A percentile compares a stretch with the other conserved stretches of the same genome.
These are phyloP conservation scores for Glaciozyma martinii DNA, from an alignment of 768 basidiomycete species.

Conservation along the genomic window DNA sequence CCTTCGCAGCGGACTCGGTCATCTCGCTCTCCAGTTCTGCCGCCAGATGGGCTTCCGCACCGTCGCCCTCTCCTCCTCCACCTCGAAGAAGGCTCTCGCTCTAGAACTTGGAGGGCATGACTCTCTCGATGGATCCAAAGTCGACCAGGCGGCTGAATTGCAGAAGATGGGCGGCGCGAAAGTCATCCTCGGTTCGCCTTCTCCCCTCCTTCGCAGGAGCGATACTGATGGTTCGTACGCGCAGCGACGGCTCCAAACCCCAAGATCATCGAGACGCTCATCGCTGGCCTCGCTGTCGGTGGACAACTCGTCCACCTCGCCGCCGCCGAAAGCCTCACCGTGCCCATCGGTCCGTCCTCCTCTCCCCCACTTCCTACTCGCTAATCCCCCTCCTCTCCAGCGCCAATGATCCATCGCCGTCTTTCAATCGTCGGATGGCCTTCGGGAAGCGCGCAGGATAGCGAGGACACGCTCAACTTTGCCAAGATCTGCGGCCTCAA, in stretches of 20 bases:
- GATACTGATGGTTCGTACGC: too few relatives aligned
- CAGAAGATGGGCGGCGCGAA: slow-evolving; percentile 42
- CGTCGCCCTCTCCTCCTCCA: slow-evolving; percentile 40
- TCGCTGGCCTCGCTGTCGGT: slow-evolving; percentile 20
- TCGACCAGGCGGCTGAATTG: slow-evolving; percentile 36
- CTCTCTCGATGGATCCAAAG: slow-evolving; percentile 38
- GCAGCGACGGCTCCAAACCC: not conserved
- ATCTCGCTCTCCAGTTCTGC: slow-evolving; percentile 41
- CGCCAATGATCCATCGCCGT: slow-evolving; percentile 29
- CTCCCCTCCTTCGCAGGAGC: too few relatives aligned
- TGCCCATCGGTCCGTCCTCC: slow-evolving; percentile 12
- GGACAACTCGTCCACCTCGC: slow-evolving; percentile 30
- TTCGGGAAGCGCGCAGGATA: slow-evolving; percentile 15
- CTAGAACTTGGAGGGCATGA: slow-evolving; percentile 41
- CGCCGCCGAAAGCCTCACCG: slow-evolving; percentile 8
- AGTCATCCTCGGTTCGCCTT: slow-evolving; percentile 34
- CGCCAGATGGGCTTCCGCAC: slow-evolving; percentile 41
- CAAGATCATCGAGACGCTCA: slow-evolving; percentile 3
- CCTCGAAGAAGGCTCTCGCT: slow-evolving; percentile 39
- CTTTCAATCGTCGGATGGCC: slow-evolving; percentile 31
- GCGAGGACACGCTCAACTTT: slow-evolving; percentile 28
- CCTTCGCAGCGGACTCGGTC: slow-evolving; percentile 36
- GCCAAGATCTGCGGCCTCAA: slow-evolving; percentile 26
- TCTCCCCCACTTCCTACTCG: too few relatives aligned
- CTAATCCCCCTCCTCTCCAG: not conserved